These are phyloP conservation scores for Cryptosporidium tyzzeri DNA, from an alignment of 169 alveolate species.

Conservation along the genomic window DNA sequence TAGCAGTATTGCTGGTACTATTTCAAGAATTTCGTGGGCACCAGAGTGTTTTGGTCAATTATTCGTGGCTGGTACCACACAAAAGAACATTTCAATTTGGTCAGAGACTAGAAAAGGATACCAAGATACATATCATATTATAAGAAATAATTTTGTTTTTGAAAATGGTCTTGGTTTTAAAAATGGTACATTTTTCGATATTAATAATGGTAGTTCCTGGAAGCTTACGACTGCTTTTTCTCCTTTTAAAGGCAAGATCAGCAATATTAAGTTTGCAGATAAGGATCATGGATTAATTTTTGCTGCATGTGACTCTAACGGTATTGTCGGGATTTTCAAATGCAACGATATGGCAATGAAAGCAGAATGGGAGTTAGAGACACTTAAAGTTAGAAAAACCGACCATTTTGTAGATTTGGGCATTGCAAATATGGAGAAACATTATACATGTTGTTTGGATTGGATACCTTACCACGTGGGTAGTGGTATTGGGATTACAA, in stretches of 20 bases:
- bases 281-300: conserved; percentile 46
- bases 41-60: conserved; percentile 68
- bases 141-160: conserved; percentile 10
- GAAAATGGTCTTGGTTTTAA: not conserved
- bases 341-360: conserved; percentile 21
- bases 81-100: conserved; percentile 51
- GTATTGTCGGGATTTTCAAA: conserved; percentile 43
- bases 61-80: conserved; percentile 45
- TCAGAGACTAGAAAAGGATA: conserved; percentile 58
- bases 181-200: not conserved
- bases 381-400: conserved; percentile 28
- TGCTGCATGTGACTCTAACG: conserved; percentile 69
- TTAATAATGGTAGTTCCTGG: conserved; percentile 36
- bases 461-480: conserved; percentile 25
- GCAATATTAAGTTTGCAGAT: conserved; percentile 42
- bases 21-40: conserved; percentile 67
- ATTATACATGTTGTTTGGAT: conserved; percentile 26
- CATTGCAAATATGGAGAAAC: not conserved
- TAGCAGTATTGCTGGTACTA: not conserved
- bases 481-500: conserved; percentile 12
- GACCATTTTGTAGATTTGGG: conserved; percentile 3
- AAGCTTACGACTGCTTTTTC: conserved; percentile 12
- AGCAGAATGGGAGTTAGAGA: conserved; percentile 55
- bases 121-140: conserved; percentile 49
- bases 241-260: conserved; percentile 35